Evolutionary conservation across 2,329 filamentous ascomycete genomes (phyloP).

Genomic region (Pyrenophora tritici-repentis): DNA sequence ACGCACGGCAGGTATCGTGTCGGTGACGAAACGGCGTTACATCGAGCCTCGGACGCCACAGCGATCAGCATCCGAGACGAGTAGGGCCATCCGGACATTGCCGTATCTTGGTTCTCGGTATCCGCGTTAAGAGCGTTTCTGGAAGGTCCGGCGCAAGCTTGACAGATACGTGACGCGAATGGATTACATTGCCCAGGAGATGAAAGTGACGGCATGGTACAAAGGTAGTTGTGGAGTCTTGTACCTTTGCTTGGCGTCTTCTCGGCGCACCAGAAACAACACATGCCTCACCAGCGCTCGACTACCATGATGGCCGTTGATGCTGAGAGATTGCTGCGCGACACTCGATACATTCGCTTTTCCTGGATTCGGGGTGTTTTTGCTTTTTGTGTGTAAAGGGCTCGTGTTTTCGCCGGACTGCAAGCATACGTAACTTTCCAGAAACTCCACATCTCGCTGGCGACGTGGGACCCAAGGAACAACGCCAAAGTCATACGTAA

Average conservation of each 20-base stretch:
- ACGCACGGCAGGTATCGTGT: constrained; percentile 2
- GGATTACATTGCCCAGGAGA: background rate
- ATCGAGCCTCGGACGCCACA: background rate
- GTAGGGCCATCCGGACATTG: background rate
- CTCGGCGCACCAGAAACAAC: background rate
- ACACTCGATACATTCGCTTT: background rate
- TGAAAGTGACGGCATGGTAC: background rate
- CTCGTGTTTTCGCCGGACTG: no score
- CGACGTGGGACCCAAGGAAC: background rate
- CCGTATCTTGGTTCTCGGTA: background rate
- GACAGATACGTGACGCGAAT: background rate
- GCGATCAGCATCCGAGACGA: constrained; percentile 1
- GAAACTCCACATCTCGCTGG: no score
- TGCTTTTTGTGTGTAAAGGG: no score
- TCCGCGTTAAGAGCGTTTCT: constrained; percentile 8
- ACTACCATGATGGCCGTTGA: background rate
- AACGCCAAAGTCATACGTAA: background rate
- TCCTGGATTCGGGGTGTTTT: background rate
- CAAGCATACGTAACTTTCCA: background rate
- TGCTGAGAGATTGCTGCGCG: background rate
- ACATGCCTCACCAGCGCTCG: background rate
- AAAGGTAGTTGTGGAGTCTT: background rate
- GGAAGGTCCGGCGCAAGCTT: background rate
- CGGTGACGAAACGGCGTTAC: constrained; percentile 9
- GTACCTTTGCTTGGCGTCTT: background rate